These are phyloP conservation scores for Tuber borchii DNA, from an alignment of 495 filamentous ascomycete genomes.

Conservation along the genomic window DNA sequence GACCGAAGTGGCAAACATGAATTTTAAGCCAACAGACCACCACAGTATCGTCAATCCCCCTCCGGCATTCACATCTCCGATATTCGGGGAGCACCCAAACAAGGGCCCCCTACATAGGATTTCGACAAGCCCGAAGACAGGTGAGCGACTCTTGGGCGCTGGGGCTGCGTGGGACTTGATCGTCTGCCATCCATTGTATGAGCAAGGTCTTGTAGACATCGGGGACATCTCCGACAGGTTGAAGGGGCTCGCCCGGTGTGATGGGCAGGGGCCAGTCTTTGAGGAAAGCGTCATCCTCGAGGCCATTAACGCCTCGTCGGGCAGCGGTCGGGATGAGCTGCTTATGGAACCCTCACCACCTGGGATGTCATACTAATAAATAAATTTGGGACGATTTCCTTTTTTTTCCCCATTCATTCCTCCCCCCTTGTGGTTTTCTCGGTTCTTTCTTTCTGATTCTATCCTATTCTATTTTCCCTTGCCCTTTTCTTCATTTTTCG, in stretches of 20 bases:
- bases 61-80: slow-evolving; percentile 38
- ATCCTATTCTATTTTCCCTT: not conserved
- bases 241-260: slow-evolving; percentile 70
- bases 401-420: not conserved
- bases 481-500: not conserved
- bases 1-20: slow-evolving; percentile 58
- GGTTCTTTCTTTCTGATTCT: not conserved
- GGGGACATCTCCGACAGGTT: slow-evolving; percentile 67
- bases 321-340: slow-evolving; percentile 65
- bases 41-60: slow-evolving; percentile 45
- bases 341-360: slow-evolving; percentile 28
- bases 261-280: slow-evolving; percentile 87
- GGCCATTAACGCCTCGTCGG: slow-evolving; percentile 72
- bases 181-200: slow-evolving; percentile 71
- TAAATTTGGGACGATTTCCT: not conserved
- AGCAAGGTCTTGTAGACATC: slow-evolving; percentile 77
- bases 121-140: slow-evolving; percentile 56
- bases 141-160: slow-evolving; percentile 71
- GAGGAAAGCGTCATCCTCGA: slow-evolving; percentile 64
- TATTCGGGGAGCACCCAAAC: slow-evolving; percentile 50
- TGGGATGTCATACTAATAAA: not conserved
- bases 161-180: slow-evolving; percentile 88
- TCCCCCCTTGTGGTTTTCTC: not conserved
- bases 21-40: slow-evolving; percentile 68
- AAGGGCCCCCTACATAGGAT: slow-evolving; percentile 63